Evolutionary conservation across 192 early-diverging fungal genomes (phyloP).

Genomic region (Entrophospora sp.): DNA sequence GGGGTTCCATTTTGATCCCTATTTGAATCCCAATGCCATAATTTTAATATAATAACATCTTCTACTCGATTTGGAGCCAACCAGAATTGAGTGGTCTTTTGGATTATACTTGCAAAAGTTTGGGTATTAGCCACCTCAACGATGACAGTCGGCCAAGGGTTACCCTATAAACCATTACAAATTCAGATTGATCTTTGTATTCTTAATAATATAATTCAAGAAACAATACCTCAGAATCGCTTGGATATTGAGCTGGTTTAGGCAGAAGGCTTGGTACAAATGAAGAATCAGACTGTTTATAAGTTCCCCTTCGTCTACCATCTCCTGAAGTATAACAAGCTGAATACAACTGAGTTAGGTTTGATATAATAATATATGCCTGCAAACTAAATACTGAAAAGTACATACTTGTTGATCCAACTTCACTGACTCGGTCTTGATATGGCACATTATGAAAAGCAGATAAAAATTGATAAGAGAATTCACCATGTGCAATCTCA

Average conservation of each 20-base stretch:
- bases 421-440: background rate
- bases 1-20: background rate
- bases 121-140: background rate
- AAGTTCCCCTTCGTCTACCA: background rate
- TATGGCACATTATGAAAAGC: too few species aligned
- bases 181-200: background rate
- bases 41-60: background rate
- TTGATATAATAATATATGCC: conserved; percentile 6
- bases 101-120: background rate
- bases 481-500: background rate
- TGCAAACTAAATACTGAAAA: conserved; percentile 1
- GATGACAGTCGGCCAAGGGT: background rate
- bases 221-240: background rate
- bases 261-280: conserved; percentile 8
- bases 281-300: background rate
- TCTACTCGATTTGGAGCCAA: background rate
- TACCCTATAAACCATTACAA: conserved; percentile 8
- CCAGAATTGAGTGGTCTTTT: conserved; percentile 8
- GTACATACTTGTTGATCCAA: conserved; percentile 1
- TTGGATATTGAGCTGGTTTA: background rate
- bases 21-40: background rate
- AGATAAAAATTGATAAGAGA: background rate
- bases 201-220: conserved; percentile 1
- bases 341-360: conserved; percentile 4
- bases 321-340: background rate